Conservation (phyloP, 2,329 filamentous ascomycete species). For the Sarocladium brachiariae region DNA sequence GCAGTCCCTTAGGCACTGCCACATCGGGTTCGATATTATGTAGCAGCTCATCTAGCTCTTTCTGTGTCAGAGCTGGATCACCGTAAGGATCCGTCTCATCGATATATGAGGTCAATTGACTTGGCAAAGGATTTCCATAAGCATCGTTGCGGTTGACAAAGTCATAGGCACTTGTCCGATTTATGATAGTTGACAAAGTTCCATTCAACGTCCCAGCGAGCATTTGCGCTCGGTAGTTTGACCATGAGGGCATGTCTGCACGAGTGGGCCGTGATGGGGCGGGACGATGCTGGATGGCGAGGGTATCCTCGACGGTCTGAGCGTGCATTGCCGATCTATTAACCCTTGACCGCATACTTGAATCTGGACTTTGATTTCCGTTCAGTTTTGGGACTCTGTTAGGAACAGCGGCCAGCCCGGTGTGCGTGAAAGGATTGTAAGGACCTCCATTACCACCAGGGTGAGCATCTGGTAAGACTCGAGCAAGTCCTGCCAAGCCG, state of each 20-base stretch:
- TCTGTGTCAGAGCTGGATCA: slow-evolving; percentile 35
- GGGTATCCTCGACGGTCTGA: not conserved
- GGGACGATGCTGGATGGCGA: not conserved
- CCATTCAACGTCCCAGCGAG: not conserved
- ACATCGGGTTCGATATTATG: slow-evolving; percentile 68
- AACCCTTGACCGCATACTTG: not conserved
- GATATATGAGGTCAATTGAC: slow-evolving; percentile 26
- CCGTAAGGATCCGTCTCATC: slow-evolving; percentile 22
- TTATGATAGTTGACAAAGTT: slow-evolving; percentile 28
- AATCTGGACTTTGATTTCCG: not conserved
- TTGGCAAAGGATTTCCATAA: slow-evolving; percentile 28
- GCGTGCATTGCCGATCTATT: not conserved
- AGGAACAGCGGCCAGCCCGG: not conserved
- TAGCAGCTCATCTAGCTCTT: slow-evolving; percentile 64
- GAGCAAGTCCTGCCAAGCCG: not conserved
- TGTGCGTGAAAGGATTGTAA: not conserved
- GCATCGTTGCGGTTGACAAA: slow-evolving; percentile 27
- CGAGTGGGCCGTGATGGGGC: not conserved
- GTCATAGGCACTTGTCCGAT: slow-evolving; percentile 30
- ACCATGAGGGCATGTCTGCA: slow-evolving; percentile 1
- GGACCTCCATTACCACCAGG: not conserved
- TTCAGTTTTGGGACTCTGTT: not conserved
- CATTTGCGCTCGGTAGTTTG: not conserved
- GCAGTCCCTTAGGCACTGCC: slow-evolving; percentile 53
- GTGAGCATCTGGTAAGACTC: not conserved